A percentile compares a stretch with the other conserved stretches of the same genome.
These are phyloP conservation scores for Baudoinia panamericana DNA, from an alignment of 495 filamentous ascomycete species.

Conservation along the genomic window DNA sequence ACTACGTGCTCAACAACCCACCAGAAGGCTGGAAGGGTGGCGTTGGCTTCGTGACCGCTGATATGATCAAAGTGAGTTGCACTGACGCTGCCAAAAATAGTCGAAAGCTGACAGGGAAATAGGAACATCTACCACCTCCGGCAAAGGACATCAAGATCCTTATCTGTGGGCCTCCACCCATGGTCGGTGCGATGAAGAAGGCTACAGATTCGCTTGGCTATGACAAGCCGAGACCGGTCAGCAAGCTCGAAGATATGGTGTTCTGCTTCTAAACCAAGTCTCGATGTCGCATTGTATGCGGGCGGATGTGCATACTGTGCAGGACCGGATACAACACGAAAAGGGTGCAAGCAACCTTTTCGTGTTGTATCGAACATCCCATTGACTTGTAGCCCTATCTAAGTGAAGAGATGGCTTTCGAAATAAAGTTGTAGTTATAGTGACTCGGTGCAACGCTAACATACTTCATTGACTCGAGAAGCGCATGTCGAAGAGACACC, in stretches of 20 bases:
- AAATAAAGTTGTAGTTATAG: too few species aligned
- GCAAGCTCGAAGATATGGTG: conserved; percentile 94
- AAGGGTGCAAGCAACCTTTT: too few species aligned
- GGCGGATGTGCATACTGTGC: too few species aligned
- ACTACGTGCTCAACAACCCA: conserved; percentile 95
- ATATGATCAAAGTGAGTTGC: conserved; percentile 76
- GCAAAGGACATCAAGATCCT: conserved; percentile 84
- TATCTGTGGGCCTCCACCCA: conserved; percentile 92
- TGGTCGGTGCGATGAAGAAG: conserved; percentile 97
- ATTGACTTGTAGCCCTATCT: too few species aligned
- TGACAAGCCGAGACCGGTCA: conserved; percentile 80
- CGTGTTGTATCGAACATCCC: too few species aligned
- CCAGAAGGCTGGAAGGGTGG: conserved; percentile 80
- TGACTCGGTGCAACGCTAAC: too few species aligned
- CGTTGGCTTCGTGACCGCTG: conserved; percentile 83
- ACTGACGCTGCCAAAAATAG: neutral
- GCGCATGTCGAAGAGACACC: too few species aligned
- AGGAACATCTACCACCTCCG: conserved; percentile 72
- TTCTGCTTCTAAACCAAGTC: conserved; percentile 97
- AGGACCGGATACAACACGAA: too few species aligned
- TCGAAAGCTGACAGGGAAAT: conserved; percentile 1
- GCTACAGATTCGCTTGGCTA: conserved; percentile 76
- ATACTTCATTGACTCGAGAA: too few species aligned
- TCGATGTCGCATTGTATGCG: too few species aligned
- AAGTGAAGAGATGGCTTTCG: too few species aligned